phyloP scores from a whole-genome alignment of 1,284 basidiomycete species.

The Ustilago cynodontis region DNA sequence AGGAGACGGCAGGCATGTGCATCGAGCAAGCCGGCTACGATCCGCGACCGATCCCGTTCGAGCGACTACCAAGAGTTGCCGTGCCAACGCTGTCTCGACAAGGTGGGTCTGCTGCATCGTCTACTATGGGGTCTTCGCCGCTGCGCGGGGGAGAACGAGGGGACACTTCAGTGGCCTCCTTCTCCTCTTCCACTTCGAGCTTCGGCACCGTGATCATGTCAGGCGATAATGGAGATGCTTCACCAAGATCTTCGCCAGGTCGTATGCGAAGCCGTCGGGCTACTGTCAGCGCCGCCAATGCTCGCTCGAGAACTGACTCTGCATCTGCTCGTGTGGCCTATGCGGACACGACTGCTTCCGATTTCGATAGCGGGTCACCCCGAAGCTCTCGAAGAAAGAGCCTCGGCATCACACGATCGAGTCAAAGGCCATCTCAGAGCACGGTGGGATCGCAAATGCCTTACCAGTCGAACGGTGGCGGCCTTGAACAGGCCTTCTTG shows the following conservation, averaged over 20 bases:
- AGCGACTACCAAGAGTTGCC: slow-evolving; percentile 23
- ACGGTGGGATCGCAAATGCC: background rate
- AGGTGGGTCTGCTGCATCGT: background rate
- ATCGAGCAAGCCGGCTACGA: slow-evolving; percentile 59
- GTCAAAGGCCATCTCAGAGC: slow-evolving; percentile 14
- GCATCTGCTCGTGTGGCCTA: background rate
- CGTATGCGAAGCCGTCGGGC: slow-evolving; percentile 34
- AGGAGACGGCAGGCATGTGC: slow-evolving; percentile 54
- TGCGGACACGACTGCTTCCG: background rate
- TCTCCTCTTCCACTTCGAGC: slow-evolving; percentile 23
- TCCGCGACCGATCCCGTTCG: slow-evolving; percentile 42
- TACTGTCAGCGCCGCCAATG: slow-evolving; percentile 24
- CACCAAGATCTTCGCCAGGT: slow-evolving; percentile 20
- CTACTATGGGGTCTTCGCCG: background rate
- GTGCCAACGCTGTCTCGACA: background rate
- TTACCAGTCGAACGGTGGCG: background rate
- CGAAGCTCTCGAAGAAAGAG: slow-evolving; percentile 22
- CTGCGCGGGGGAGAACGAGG: background rate
- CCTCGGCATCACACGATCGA: slow-evolving; percentile 13
- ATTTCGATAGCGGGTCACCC: slow-evolving; percentile 3
- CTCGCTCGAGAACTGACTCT: slow-evolving; percentile 10
- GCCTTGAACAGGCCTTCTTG: background rate
- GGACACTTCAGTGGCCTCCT: slow-evolving; percentile 11
- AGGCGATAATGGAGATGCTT: slow-evolving; percentile 10
- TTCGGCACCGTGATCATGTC: slow-evolving; percentile 14